Evolutionary conservation across 2,329 filamentous ascomycete genomes (phyloP), one percentile per base, ranked within the genome.

Genomic region (Xylaria digitata): DNA sequence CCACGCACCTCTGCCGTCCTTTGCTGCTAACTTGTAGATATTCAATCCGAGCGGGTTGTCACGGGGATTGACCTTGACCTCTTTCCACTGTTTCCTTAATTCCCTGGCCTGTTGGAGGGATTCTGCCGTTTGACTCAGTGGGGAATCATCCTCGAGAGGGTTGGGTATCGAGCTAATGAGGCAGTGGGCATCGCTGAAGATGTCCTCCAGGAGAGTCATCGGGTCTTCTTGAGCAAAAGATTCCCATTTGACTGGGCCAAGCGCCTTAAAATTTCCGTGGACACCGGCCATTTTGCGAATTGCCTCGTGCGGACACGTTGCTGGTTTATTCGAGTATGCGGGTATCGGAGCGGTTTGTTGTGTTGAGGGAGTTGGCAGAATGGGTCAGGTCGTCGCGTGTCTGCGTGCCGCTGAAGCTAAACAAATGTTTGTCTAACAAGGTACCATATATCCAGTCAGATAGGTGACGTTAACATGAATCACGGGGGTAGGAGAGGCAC

Each of bases 41-140:
- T 84, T 85, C 68, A 97, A 89, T 0, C 86, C 89, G 8, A 93
- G 82, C 0, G 93, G 92, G 74, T 96, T 96, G 21, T 94, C 90
- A 71, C 85, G 89, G 2, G 86, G 79, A 48, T 85, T 88, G 62
- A 93, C 80, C 79, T 93, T 95, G 75, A 94, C 81, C 48, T 93
- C 91, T 78, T 96, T 97, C 94, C 95, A 97, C 79, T 93, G 87
- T 75, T 92, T 92, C 65, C 90, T 89, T n/a, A 97, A 80, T 21
- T 85, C 81, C 32, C 82, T 80, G 2, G 85, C 80, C 75, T 2
- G 88, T 86, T 61, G 84, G 77, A 48, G 83, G 82, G 59, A 89
- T 80, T 68, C 88, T 83, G 52, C 84, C 7, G 69, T 45, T 64
- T 82, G 40, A 83, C 81, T 69, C 80, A 83, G 49, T 75, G 81